Base-by-base conservation (phyloP, 2,329 filamentous ascomycete species). In the Trichoderma oligosporum region DNA sequence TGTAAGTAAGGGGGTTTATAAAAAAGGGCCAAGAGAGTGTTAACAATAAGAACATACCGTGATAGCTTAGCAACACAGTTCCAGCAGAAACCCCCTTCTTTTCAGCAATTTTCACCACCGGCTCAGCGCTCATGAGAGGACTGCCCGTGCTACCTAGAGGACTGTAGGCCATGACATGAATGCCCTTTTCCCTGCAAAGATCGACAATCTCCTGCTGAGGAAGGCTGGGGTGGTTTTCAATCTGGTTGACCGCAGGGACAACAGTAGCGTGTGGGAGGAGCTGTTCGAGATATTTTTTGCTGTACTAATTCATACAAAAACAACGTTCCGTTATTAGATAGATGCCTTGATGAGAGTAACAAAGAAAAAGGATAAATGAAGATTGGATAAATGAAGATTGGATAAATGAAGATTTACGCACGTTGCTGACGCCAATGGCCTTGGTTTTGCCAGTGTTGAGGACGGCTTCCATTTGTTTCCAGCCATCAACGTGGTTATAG, bases 401-500 rank as follows among this genome's bases (percentile, higher is more conserved):
- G 12, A 18, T 5, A 39, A 18, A 39, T 5, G 12, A 14, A 18
- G 35, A 14, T n/a, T 5, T 4, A 62, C 72, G n/a, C 60, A 77
- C 76, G 68, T 84, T 84, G 72, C 75, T 79, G 45, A 84, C 81
- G 47, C 81, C 81, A 47, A 84, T 74, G 35, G 73, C 76, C 67
- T 72, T 75, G 58, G 76, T 72, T 72, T 84, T 86, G 63, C 84
- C 84, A 0, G 81, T 79, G 6, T 72, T 71, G 5, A 87, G 74
- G 4, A 89, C 75, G 61, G 78, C 80, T 76, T 91, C 88, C 80
- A 91, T 85, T 70, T 81, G 81, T 74, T 86, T 86, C 88, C 88
- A 95, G 48, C 88, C 90, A 59, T 89, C 79, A 62, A 88, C 75
- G 71, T 93, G 88, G 64, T 84, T 84, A 78, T 86, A 85, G 62